Evolutionary conservation across 768 basidiomycete species (phyloP).

Genomic region (Strobilomyces echinocephalus): DNA sequence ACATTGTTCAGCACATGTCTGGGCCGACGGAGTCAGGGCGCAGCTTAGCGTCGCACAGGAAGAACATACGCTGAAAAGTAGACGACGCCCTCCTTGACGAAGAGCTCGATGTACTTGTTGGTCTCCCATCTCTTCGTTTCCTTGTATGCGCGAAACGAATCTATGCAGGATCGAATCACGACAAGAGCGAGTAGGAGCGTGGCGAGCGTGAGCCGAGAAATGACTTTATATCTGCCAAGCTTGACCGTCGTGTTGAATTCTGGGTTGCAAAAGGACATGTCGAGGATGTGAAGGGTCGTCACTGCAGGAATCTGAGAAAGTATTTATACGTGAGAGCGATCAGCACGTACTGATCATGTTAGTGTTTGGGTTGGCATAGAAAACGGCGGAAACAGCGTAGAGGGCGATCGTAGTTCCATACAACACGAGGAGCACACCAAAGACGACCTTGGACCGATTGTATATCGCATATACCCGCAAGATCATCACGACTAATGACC

Average conservation of each 20-base stretch:
- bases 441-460: constrained; percentile 7
- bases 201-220: constrained; percentile 12
- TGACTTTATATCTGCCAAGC: constrained; percentile 8
- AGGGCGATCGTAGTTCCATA: constrained; percentile 7
- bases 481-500: constrained; percentile 22
- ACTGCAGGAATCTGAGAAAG: constrained; percentile 8
- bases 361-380: constrained; percentile 2
- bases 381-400: neutral
- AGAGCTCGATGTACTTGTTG: constrained; percentile 14
- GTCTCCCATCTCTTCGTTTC: constrained; percentile 3
- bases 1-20: constrained; percentile 16
- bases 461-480: constrained; percentile 26
- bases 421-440: constrained; percentile 12
- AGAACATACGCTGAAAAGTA: constrained; percentile 19
- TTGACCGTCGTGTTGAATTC: neutral
- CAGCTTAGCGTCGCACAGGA: neutral
- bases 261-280: constrained; percentile 15
- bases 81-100: constrained; percentile 12
- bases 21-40: neutral
- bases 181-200: constrained; percentile 10
- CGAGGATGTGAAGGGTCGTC: constrained; percentile 1
- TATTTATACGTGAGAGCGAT: neutral
- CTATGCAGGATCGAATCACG: constrained; percentile 1
- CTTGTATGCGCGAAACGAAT: constrained; percentile 10
- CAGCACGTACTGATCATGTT: constrained; percentile 7